A percentile compares a stretch with the other conserved stretches of the same genome.
phyloP scores from a whole-genome alignment of 371 early-diverging fungal genomes.

The Mortierella sp. region DNA sequence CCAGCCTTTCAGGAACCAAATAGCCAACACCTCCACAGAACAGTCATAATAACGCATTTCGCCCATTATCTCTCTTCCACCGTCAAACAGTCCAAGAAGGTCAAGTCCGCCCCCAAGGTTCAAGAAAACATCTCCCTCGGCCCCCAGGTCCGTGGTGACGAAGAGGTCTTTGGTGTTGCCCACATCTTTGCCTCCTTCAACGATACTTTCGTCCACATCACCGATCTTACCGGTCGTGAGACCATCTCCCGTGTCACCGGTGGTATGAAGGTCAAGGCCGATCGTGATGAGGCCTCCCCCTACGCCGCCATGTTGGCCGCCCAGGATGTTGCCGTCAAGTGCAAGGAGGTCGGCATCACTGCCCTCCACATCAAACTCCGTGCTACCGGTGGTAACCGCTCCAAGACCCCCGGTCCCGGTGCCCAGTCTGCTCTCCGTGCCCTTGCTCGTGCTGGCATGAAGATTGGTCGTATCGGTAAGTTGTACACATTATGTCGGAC shows the following conservation, averaged over 20 bases:
- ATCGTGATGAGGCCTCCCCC: slow-evolving; percentile 99
- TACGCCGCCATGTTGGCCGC: slow-evolving; percentile 99
- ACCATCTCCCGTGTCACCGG: slow-evolving; percentile 99
- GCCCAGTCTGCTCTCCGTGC: slow-evolving; percentile 99
- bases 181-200: slow-evolving; percentile 99
- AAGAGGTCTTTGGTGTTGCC: slow-evolving; percentile 99
- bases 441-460: slow-evolving; percentile 97
- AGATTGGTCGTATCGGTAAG: slow-evolving; percentile 58
- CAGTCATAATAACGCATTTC: slow-evolving; percentile 6
- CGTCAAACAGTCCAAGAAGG: slow-evolving; percentile 77
- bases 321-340: slow-evolving; percentile 99
- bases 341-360: slow-evolving; percentile 99
- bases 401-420: slow-evolving; percentile 99
- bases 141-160: slow-evolving; percentile 98
- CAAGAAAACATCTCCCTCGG: slow-evolving; percentile 96
- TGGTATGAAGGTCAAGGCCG: slow-evolving; percentile 99
- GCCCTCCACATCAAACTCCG: slow-evolving; percentile 99
- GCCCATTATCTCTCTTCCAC: neutral
- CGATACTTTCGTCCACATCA: slow-evolving; percentile 99
- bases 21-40: neutral
- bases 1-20: neutral
- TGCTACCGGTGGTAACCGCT: slow-evolving; percentile 99
- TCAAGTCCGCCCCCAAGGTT: slow-evolving; percentile 78
- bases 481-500: slow-evolving; percentile 37
- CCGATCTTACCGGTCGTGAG: slow-evolving; percentile 99